These are phyloP conservation scores for Acanthamoeba triangularis DNA, from an alignment of 208 protist genomes.

Conservation along the genomic window DNA sequence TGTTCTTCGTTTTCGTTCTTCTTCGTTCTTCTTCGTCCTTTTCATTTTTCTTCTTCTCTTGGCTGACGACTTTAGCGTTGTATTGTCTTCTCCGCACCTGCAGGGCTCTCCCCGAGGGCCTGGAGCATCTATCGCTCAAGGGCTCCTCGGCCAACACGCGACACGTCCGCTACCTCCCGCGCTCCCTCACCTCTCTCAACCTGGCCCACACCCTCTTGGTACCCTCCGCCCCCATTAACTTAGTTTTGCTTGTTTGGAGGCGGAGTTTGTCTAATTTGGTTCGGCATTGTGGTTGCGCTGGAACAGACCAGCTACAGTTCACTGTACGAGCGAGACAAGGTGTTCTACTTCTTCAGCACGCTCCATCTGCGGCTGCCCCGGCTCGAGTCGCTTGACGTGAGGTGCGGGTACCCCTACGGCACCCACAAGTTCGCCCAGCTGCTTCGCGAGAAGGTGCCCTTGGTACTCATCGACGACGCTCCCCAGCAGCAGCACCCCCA, in stretches of 20 bases:
- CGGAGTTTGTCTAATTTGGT: background rate
- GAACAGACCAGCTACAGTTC: background rate
- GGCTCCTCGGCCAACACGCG: background rate
- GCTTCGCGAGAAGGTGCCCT: background rate
- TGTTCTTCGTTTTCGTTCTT: background rate
- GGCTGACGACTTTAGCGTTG: background rate
- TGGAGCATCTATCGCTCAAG: background rate
- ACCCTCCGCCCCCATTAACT: too few relatives aligned
- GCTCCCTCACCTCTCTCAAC: background rate
- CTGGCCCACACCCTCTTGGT: background rate
- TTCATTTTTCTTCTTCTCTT: too few relatives aligned
- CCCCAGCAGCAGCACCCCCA: background rate
- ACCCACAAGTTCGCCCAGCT: background rate
- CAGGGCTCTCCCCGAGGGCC: background rate
- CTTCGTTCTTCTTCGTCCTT: background rate
- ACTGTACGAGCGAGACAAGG: background rate
- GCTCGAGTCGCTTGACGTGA: background rate
- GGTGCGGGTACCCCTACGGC: slow-evolving; percentile 20
- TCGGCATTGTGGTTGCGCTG: background rate
- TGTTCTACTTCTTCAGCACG: background rate
- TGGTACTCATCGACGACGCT: background rate
- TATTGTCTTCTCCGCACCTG: background rate
- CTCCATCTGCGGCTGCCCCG: background rate
- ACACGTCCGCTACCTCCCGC: background rate
- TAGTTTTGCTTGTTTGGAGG: too few relatives aligned